Evolutionary conservation across 2,329 filamentous ascomycete genomes (phyloP), one percentile per base, ranked within the genome.

Genomic region (Stenocarpella maydis): DNA sequence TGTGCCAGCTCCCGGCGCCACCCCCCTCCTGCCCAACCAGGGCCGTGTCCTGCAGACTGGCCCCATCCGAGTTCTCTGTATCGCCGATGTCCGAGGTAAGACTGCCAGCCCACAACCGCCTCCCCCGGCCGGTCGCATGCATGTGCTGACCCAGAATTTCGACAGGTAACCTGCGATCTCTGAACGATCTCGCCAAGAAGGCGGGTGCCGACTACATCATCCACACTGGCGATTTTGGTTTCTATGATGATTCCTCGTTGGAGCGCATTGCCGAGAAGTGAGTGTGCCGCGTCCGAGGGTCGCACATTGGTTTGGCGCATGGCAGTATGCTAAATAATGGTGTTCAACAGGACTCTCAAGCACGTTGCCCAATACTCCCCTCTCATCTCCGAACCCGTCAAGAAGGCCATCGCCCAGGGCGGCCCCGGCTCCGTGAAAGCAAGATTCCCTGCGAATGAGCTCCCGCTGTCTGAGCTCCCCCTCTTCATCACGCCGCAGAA

Each of bases 291-390:
- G 21, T 26, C 73, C 75, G 76, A 71, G 47, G 31, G 17, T 31
- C 45, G 60, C 58, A 47, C 14, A 47, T 28, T 15, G 31, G 34
- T 24, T 31, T 26, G 47, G 28, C 19, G 21, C 47, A 21, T 60
- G 64, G 50, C 43, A 61, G 52, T 55, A n/a, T 67, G 21, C 61
- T 71, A 75, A 65, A 74, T 68, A 47, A 71, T 60, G 34, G 49
- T 68, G 39, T 64, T 77, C 61, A 61, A 72, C 78, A 97, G 94
- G 85, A 99, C 96, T 26, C 87, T 99, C 64, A 98, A 97, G 83
- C 96, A 99, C 83, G 96, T 99, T 74, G 95, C 95, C 67, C 96
- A 99, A 83, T 99, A 99, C 82, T 99, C 96, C 65, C 96, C 96
- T 24, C 87, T 99, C 75, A 93, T 99, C 73, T 88, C 91, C 71